Conservation (phyloP, 345 rosid genomes). For the Ricinus communis region DNA sequence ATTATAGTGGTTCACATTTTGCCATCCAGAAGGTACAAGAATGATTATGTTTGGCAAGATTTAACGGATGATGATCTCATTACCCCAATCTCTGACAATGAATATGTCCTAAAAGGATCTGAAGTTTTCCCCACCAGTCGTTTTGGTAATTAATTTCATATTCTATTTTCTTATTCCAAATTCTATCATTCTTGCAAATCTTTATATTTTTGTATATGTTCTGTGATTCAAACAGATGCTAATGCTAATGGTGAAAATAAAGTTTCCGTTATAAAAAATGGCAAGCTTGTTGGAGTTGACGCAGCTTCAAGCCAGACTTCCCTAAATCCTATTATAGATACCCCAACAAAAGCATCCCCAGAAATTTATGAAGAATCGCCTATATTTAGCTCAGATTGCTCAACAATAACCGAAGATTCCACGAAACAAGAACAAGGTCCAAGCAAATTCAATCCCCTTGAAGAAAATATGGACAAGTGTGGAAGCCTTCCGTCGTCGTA, state of each 20-base stretch:
- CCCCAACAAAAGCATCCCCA: slow-evolving; percentile 14
- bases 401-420: slow-evolving; percentile 44
- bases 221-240: slow-evolving; percentile 27
- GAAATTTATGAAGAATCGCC: slow-evolving; percentile 37
- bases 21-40: slow-evolving; percentile 53
- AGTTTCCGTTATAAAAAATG: slow-evolving; percentile 21
- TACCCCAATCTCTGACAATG: slow-evolving; percentile 67
- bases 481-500: slow-evolving; percentile 10
- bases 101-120: slow-evolving; percentile 78
- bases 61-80: slow-evolving; percentile 69
- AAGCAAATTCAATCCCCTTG: not conserved
- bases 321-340: not conserved
- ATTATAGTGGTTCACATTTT: not conserved
- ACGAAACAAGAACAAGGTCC: slow-evolving; percentile 26
- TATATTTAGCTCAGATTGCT: slow-evolving; percentile 35
- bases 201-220: not conserved
- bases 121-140: slow-evolving; percentile 24
- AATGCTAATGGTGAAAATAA: slow-evolving; percentile 17
- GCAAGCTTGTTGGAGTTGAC: slow-evolving; percentile 14
- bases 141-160: slow-evolving; percentile 24
- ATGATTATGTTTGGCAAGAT: slow-evolving; percentile 80
- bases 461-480: slow-evolving; percentile 1
- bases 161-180: not conserved
- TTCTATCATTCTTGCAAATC: not conserved
- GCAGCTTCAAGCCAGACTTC: not conserved